Percentiles rank a stretch among this genome's conserved stretches.
These are phyloP conservation scores for Auricularia cornea DNA, from an alignment of 768 basidiomycete species.

Conservation along the genomic window DNA sequence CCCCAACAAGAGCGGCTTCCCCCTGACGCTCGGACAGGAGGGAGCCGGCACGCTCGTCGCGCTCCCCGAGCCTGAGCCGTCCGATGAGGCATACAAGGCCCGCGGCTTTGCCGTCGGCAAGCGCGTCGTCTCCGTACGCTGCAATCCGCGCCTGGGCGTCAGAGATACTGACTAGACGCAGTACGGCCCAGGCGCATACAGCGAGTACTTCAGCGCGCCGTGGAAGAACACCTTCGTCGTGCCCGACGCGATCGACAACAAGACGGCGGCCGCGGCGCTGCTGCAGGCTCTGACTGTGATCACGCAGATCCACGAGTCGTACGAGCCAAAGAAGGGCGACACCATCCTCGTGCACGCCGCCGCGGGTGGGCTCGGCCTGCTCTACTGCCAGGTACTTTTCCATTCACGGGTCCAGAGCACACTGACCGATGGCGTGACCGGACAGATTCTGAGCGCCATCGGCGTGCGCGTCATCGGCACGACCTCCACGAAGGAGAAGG, in stretches of 20 bases:
- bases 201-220: constrained; percentile 63
- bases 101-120: constrained; percentile 61
- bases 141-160: neutral
- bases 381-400: constrained; percentile 27
- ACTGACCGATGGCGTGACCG: constrained; percentile 38
- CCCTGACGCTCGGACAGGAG: constrained; percentile 70
- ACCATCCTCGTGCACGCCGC: constrained; percentile 81
- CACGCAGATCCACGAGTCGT: constrained; percentile 65
- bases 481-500: constrained; percentile 79
- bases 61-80: constrained; percentile 57
- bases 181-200: constrained; percentile 34
- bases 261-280: constrained; percentile 55
- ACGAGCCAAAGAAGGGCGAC: constrained; percentile 73
- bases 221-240: constrained; percentile 57
- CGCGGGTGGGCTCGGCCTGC: constrained; percentile 72
- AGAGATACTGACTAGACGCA: too few relatives aligned
- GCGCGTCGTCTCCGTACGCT: constrained; percentile 59
- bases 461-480: constrained; percentile 93
- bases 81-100: constrained; percentile 56
- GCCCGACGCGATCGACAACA: constrained; percentile 51
- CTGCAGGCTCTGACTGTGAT: constrained; percentile 75
- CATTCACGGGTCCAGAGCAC: neutral
- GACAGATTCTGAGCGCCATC: constrained; percentile 57
- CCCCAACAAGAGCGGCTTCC: constrained; percentile 40
- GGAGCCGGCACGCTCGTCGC: constrained; percentile 65